phyloP scores from a whole-genome alignment of 1,139 yeast species.

The Yamadazyma dendronema region DNA sequence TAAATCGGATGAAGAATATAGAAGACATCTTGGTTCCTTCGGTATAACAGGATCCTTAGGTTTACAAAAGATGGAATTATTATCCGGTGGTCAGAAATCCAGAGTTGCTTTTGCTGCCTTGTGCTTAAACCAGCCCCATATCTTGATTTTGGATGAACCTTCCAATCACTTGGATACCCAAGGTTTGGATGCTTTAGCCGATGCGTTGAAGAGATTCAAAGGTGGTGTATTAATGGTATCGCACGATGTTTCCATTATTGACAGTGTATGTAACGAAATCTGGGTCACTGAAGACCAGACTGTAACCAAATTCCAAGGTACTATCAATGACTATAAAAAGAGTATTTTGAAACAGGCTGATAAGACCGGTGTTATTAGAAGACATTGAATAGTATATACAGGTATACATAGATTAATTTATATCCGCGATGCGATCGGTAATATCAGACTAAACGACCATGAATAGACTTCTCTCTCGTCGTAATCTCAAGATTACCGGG shows the following conservation, averaged over 20 bases:
- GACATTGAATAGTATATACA: conserved; percentile 45
- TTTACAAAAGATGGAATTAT: conserved; percentile 80
- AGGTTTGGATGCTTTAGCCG: conserved; percentile 93
- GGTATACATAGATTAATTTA: neutral
- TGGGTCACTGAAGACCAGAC: conserved; percentile 92
- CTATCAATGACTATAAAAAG: conserved; percentile 84
- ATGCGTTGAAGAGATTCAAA: conserved; percentile 79
- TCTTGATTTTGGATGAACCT: conserved; percentile 93
- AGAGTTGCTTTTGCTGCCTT: conserved; percentile 97
- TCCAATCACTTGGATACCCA: conserved; percentile 98
- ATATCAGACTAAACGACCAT: neutral
- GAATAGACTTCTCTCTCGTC: neutral
- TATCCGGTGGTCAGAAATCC: conserved; percentile 98
- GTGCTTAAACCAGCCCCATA: conserved; percentile 89
- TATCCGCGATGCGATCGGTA: conserved; percentile 1
- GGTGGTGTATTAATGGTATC: conserved; percentile 98
- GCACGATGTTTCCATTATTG: conserved; percentile 91
- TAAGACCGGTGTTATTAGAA: conserved; percentile 83
- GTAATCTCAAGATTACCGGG: conserved; percentile 39
- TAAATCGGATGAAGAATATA: conserved; percentile 91
- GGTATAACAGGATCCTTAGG: conserved; percentile 96
- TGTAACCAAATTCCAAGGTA: conserved; percentile 78
- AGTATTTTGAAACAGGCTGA: conserved; percentile 78
- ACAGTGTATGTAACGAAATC: conserved; percentile 84
- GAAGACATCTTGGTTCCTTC: conserved; percentile 94